Evolutionary conservation across 495 filamentous ascomycete species (phyloP).

Genomic region (Podospora bellae-mahoneyi): DNA sequence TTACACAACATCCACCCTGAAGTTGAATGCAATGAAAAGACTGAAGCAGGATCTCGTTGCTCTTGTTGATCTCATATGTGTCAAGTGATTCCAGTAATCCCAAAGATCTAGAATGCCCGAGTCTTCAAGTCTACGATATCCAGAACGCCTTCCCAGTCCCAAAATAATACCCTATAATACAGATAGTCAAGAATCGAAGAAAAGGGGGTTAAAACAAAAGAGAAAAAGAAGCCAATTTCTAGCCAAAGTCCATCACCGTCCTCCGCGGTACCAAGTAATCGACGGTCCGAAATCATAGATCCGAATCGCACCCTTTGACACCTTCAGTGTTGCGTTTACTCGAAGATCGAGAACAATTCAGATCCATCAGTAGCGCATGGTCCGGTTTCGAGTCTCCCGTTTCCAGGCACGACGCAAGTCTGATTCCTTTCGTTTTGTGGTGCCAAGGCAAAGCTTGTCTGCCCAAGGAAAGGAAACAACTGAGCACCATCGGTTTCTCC

Average conservation of each 20-base stretch:
- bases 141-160: not conserved
- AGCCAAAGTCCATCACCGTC: not conserved
- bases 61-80: not conserved
- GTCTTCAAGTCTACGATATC: not conserved
- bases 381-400: slow-evolving; percentile 39
- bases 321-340: slow-evolving; percentile 10
- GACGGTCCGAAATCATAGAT: not conserved
- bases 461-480: slow-evolving; percentile 41
- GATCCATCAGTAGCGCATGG: slow-evolving; percentile 41
- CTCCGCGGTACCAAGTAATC: not conserved
- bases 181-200: not conserved
- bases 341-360: slow-evolving; percentile 47
- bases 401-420: slow-evolving; percentile 42
- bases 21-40: not conserved
- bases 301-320: not conserved
- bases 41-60: not conserved
- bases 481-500: slow-evolving; percentile 44
- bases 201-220: not conserved
- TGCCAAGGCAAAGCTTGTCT: slow-evolving; percentile 41
- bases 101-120: not conserved
- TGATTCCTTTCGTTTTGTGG: slow-evolving; percentile 39
- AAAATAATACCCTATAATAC: not conserved
- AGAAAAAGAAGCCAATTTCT: slow-evolving; percentile 9
- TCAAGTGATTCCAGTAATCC: not conserved
- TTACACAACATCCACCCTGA: not conserved